Conservation (phyloP, 306 rosid species). For the Astragalus glycyphyllos region DNA sequence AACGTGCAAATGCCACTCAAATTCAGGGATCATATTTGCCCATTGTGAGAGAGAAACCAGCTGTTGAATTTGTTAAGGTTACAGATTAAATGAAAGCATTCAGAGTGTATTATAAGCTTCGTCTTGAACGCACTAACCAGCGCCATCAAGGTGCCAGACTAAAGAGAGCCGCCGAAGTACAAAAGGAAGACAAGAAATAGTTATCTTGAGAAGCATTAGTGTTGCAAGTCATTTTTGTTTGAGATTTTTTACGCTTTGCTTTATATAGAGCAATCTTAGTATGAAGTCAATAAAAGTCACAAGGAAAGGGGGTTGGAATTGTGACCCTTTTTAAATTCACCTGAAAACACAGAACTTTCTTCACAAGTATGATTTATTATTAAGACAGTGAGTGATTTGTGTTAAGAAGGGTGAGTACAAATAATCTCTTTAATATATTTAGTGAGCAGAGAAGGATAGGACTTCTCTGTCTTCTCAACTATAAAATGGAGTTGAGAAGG, state of each 20-base stretch:
- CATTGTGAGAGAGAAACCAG: conserved; percentile 57
- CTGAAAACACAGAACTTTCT: too few species aligned
- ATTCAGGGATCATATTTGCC: conserved; percentile 62
- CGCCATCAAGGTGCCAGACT: conserved; percentile 61
- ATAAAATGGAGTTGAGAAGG: too few species aligned
- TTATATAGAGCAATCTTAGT: conserved; percentile 11
- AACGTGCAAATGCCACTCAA: conserved; percentile 64
- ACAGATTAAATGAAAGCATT: conserved; percentile 62
- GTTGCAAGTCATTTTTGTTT: conserved; percentile 12
- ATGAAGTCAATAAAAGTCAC: too few species aligned
- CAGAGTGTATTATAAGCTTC: conserved; percentile 68
- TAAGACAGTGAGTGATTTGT: too few species aligned
- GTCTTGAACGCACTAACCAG: conserved; percentile 54
- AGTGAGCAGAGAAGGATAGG: too few species aligned
- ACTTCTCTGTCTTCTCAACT: too few species aligned
- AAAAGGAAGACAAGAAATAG: conserved; percentile 72
- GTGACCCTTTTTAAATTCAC: too few species aligned
- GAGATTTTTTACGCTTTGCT: conserved; percentile 6
- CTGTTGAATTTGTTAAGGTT: conserved; percentile 64
- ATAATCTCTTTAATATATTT: too few species aligned
- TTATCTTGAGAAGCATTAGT: not conserved
- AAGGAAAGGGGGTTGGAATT: too few species aligned
- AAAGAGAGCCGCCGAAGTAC: conserved; percentile 71
- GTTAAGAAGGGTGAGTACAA: too few species aligned
- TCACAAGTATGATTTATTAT: too few species aligned